Evolutionary conservation across 768 basidiomycete species (phyloP), one percentile per base, ranked within the genome.

Genomic region (Pleurotus platypus): DNA sequence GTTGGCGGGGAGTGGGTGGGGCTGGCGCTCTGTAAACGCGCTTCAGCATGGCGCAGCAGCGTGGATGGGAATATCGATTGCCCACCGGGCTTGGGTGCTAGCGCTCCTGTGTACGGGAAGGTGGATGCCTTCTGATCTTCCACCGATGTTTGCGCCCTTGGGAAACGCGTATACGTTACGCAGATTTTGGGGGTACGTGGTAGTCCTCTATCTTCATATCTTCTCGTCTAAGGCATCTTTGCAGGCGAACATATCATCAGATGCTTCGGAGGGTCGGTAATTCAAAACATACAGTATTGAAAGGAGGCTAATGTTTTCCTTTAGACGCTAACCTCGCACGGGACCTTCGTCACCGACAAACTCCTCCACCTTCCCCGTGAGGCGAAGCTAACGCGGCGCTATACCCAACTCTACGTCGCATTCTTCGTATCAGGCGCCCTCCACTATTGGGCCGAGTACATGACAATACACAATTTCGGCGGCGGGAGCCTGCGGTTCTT

Each of bases 211-310:
- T 12, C 9, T 47, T 16, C 45, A 12, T 45, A 35, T 57, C 35
- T 18, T 38, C 20, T 2, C 20, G 5, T 22, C 24, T 3, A 18
- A 18, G 11, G 1, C 15, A 42, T 49, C 8, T 30, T 16, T 18
- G 11, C 48, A 72, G 71, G 13, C 63, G 62, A 51, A 64, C 65
- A 7, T 72, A 69, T 68, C 71, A 74, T 56, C 73, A 74, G 42
- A 20, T 58, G 1, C 20, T 73, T 7, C 68, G 66, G 27, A 54
- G 63, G 38, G 72, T 46, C 65, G 57, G 4, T 6, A 27, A 11
- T 1, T n/a, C 4, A 4, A 26, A 15, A 7, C 13, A 40, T 20
- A 15, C 11, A 38, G 4, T 38, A 16, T 5, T 38, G 58, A 8
- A 49, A 62, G 22, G 47, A 51, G 3, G 30, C 30, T 55, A 7